A percentile compares a stretch with the other conserved stretches of the same genome.
Evolutionary conservation across 441 rosid genomes (phyloP).

Genomic region (Adansonia rubrostipa): DNA sequence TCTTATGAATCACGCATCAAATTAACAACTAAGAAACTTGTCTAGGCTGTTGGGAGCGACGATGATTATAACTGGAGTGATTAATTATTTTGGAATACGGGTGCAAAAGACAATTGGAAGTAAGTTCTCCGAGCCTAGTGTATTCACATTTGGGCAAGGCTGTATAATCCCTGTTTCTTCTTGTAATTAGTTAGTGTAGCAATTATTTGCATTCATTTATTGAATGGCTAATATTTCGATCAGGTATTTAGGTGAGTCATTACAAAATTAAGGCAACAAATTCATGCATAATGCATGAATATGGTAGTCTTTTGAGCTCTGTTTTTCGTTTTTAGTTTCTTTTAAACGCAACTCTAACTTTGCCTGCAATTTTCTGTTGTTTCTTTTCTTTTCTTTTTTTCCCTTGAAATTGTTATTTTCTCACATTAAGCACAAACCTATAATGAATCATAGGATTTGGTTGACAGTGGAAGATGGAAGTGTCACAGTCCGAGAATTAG

Average conservation of each 20-base stretch:
- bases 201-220: constrained; percentile 29
- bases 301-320: neutral
- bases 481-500: no score
- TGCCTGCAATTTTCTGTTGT: neutral
- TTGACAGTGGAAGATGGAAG: neutral
- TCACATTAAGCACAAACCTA: neutral
- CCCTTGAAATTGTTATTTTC: neutral
- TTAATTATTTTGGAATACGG: constrained; percentile 30
- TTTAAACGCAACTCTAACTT: neutral
- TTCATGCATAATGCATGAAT: constrained; percentile 25
- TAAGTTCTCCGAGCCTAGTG: constrained; percentile 23
- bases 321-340: neutral
- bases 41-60: constrained; percentile 79
- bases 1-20: no score
- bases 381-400: neutral
- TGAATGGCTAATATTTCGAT: constrained; percentile 23
- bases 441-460: neutral
- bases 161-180: constrained; percentile 40
- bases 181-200: constrained; percentile 45
- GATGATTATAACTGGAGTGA: constrained; percentile 80
- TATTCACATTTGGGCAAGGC: constrained; percentile 25
- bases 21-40: constrained; percentile 27
- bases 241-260: constrained; percentile 24
- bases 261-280: constrained; percentile 26
- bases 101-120: constrained; percentile 2